Percentiles rank a stretch among this genome's conserved stretches.
These are phyloP conservation scores for Chimonanthus salicifolius DNA, from an alignment of 164 flowering plant species.

Conservation along the genomic window DNA sequence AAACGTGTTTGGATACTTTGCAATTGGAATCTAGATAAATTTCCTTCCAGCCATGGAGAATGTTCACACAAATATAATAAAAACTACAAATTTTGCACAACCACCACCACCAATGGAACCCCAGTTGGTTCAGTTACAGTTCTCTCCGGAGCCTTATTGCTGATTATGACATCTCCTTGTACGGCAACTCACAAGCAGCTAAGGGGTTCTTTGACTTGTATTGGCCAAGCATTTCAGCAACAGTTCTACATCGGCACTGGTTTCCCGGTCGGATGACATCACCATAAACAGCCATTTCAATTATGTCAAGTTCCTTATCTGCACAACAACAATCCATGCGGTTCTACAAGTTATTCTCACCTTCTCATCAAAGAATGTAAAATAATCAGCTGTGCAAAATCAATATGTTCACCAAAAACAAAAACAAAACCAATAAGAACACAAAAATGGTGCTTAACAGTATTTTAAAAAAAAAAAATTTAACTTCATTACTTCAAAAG, in stretches of 20 bases:
- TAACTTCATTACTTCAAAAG: too few species aligned
- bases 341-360: background rate
- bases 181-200: conserved; percentile 74
- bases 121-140: too few species aligned
- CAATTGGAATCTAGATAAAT: too few species aligned
- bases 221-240: conserved; percentile 88
- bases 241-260: conserved; percentile 84
- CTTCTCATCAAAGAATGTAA: background rate
- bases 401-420: background rate
- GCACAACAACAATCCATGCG: conserved; percentile 4
- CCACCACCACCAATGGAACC: too few species aligned
- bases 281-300: conserved; percentile 98
- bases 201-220: conserved; percentile 53
- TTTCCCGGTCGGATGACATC: conserved; percentile 93
- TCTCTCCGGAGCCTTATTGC: too few species aligned
- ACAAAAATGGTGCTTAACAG: too few species aligned
- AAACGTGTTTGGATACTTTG: too few species aligned
- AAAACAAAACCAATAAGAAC: too few species aligned
- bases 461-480: too few species aligned
- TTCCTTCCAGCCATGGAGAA: too few species aligned
- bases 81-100: too few species aligned
- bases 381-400: background rate
- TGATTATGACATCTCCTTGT: conserved; percentile 15
- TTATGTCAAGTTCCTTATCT: conserved; percentile 88
- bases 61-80: too few species aligned